These are phyloP conservation scores for Cryptococcus sp. DNA, from an alignment of 1,284 basidiomycete species.

Conservation along the genomic window DNA sequence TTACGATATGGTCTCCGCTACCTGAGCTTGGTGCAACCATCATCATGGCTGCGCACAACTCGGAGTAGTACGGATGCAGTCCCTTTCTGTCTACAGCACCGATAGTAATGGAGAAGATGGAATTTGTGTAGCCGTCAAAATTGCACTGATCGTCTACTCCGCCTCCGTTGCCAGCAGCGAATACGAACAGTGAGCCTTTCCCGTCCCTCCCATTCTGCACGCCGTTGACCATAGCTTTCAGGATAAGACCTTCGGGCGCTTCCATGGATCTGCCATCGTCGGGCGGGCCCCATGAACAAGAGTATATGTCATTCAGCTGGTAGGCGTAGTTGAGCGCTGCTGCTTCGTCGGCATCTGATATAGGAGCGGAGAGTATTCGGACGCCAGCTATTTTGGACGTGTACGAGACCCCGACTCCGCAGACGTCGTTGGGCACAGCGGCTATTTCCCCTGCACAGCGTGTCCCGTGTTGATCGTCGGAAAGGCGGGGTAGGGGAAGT, in stretches of 20 bases:
- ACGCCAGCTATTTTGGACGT: constrained; percentile 88
- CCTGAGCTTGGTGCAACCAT: constrained; percentile 95
- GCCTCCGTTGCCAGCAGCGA: constrained; percentile 97
- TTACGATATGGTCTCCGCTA: constrained; percentile 85
- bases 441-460: constrained; percentile 97
- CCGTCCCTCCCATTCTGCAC: constrained; percentile 87
- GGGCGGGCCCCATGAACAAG: constrained; percentile 97
- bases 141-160: constrained; percentile 94
- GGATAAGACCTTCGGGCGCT: constrained; percentile 85
- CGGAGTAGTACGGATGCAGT: constrained; percentile 94
- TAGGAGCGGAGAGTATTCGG: constrained; percentile 93
- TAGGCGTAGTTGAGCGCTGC: constrained; percentile 91
- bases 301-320: constrained; percentile 90
- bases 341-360: constrained; percentile 97
- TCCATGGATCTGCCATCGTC: constrained; percentile 97
- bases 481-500: constrained; percentile 81
- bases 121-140: constrained; percentile 99
- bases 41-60: constrained; percentile 95
- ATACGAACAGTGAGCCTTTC: constrained; percentile 93
- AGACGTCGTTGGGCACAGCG: constrained; percentile 93
- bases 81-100: constrained; percentile 91
- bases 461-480: constrained; percentile 95
- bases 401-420: constrained; percentile 94
- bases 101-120: constrained; percentile 94
- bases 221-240: constrained; percentile 93